Conservation (phyloP, 2,329 filamentous ascomycete species). For the Clonostachys byssicola region DNA sequence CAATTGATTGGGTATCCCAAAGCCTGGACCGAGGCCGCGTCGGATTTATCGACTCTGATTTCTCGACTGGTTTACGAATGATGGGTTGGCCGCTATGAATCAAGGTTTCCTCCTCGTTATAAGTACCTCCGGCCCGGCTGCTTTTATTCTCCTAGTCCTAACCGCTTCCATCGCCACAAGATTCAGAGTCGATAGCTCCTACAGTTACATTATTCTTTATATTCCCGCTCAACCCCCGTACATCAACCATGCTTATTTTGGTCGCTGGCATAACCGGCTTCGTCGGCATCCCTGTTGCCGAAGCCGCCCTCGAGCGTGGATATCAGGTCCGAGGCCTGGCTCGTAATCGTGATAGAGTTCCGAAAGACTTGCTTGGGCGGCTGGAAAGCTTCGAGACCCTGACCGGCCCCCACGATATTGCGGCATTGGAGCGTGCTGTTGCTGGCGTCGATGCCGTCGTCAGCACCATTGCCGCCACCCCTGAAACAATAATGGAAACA, state of each 20-base stretch:
- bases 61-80: too few species aligned
- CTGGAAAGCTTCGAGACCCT: slow-evolving; percentile 19
- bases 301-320: slow-evolving; percentile 14
- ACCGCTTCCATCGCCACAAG: too few species aligned
- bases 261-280: slow-evolving; percentile 28
- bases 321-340: slow-evolving; percentile 26
- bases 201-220: too few species aligned
- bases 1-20: too few species aligned
- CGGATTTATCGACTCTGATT: too few species aligned
- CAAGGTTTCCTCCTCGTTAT: too few species aligned
- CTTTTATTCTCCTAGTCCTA: too few species aligned
- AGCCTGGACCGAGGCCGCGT: too few species aligned
- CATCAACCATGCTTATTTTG: slow-evolving; percentile 23
- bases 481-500: slow-evolving; percentile 18
- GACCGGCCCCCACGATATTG: slow-evolving; percentile 17
- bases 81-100: too few species aligned
- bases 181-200: too few species aligned
- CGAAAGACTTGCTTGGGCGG: slow-evolving; percentile 1
- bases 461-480: slow-evolving; percentile 15
- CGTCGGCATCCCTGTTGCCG: slow-evolving; percentile 21
- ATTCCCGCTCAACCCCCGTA: too few species aligned
- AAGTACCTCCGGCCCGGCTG: too few species aligned
- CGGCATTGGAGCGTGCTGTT: slow-evolving; percentile 21
- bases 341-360: slow-evolving; percentile 19
- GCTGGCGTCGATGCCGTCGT: slow-evolving; percentile 27